Conservation (phyloP, 129 eudicot species). For the Gnaphalium uliginosum region DNA sequence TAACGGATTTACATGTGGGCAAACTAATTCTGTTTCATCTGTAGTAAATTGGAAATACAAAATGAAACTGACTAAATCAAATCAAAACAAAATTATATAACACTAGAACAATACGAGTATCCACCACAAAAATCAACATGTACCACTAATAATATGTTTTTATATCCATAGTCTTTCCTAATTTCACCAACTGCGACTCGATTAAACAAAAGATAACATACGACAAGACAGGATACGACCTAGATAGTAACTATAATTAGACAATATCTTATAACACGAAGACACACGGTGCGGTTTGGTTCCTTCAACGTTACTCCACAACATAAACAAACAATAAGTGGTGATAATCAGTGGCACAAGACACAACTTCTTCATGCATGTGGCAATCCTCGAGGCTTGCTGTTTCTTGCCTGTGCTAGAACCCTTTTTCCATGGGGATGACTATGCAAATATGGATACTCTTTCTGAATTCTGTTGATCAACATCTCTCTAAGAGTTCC, state of each 20-base stretch:
- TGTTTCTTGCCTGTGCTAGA: conserved; percentile 38
- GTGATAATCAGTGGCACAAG: conserved; percentile 41
- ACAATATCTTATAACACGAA: conserved; percentile 39
- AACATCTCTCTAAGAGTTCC: conserved; percentile 40
- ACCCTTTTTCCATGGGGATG: conserved; percentile 82
- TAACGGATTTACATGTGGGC: too few relatives aligned
- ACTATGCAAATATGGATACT: conserved; percentile 47
- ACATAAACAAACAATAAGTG: conserved; percentile 30
- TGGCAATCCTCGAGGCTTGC: conserved; percentile 24
- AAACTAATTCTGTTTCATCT: too few relatives aligned
- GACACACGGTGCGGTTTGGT: not conserved
- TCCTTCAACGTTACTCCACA: conserved; percentile 35
- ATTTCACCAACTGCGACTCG: conserved; percentile 24
- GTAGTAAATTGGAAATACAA: too few relatives aligned
- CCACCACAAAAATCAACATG: conserved; percentile 30
- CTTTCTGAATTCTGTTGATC: conserved; percentile 35
- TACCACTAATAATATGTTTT: conserved; percentile 26
- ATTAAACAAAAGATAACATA: not conserved
- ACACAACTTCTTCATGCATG: conserved; percentile 29
- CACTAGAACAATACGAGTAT: conserved; percentile 21
- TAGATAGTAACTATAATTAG: conserved; percentile 30
- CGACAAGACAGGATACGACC: conserved; percentile 21
- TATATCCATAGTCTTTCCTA: conserved; percentile 15
- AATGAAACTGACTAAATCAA: too few relatives aligned
- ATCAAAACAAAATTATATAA: not conserved